Percentiles rank a stretch among this genome's conserved stretches.
Conservation (phyloP, 2,329 filamentous ascomycete species). For the Trichophyton verrucosum region DNA sequence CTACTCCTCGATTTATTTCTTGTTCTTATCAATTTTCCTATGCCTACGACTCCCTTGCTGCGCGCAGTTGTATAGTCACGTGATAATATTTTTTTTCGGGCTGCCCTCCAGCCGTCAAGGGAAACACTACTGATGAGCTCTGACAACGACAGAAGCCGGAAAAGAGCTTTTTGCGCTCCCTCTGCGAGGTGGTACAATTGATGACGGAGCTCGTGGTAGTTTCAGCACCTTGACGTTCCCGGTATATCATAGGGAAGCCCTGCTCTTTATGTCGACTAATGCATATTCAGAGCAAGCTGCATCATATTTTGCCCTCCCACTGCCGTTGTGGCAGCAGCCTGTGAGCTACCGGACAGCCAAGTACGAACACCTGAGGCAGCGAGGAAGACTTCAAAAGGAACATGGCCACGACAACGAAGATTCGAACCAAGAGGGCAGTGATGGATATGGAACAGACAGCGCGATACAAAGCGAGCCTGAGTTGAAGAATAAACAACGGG, state of each 20-base stretch:
- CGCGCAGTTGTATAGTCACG: no score
- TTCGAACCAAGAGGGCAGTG: constrained; percentile 8
- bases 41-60: no score
- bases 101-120: no score
- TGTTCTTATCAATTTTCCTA: no score
- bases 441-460: constrained; percentile 18
- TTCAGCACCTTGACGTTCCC: no score
- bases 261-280: neutral
- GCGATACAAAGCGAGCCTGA: constrained; percentile 11
- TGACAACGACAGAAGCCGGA: neutral
- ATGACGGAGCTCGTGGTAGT: neutral
- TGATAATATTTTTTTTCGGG: no score
- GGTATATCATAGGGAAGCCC: neutral
- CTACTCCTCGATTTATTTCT: no score
- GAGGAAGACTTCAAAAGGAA: neutral
- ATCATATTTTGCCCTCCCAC: constrained; percentile 28
- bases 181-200: neutral
- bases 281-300: constrained; percentile 16
- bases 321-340: constrained; percentile 27
- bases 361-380: constrained; percentile 24
- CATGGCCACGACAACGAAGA: constrained; percentile 5
- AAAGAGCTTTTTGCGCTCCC: neutral
- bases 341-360: constrained; percentile 23
- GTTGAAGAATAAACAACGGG: neutral
- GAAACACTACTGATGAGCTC: no score